A percentile compares a stretch with the other conserved stretches of the same genome.
Conservation (phyloP, 2,329 filamentous ascomycete genomes). For the Fusarium circinatum region DNA sequence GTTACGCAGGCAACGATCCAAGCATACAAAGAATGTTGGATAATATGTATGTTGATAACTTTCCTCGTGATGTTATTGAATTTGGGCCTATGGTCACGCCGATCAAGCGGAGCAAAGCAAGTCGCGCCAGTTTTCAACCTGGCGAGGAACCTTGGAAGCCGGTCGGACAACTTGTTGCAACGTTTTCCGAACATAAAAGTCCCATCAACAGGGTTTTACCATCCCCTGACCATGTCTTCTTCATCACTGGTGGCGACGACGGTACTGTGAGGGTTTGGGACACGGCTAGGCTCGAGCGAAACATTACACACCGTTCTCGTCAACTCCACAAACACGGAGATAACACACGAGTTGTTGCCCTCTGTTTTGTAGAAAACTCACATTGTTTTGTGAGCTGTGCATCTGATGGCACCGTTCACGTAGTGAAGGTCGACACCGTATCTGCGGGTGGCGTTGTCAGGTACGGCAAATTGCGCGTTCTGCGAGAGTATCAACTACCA, state of each 20-base stretch:
- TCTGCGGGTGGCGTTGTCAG: conserved; percentile 64
- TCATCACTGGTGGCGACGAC: conserved; percentile 92
- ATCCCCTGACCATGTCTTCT: conserved; percentile 92
- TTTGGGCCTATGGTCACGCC: conserved; percentile 85
- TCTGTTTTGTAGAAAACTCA: conserved; percentile 93
- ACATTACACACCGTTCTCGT: conserved; percentile 86
- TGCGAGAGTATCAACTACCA: conserved; percentile 84
- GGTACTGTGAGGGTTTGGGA: conserved; percentile 95
- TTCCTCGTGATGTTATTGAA: conserved; percentile 71
- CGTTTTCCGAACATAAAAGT: conserved; percentile 87
- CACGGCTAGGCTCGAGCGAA: conserved; percentile 86
- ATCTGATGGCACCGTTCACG: conserved; percentile 88
- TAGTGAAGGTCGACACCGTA: conserved; percentile 78
- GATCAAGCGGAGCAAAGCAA: conserved; percentile 65
- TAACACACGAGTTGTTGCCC: conserved; percentile 77
- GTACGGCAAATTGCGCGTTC: conserved; percentile 79
- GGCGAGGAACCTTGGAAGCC: conserved; percentile 77
- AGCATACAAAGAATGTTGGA: conserved; percentile 79
- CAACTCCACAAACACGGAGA: conserved; percentile 83
- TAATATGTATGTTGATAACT: conserved; percentile 82
- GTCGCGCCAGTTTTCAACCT: conserved; percentile 58
- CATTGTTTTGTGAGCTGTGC: conserved; percentile 94
- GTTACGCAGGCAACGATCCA: conserved; percentile 83
- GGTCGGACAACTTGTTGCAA: conserved; percentile 83
- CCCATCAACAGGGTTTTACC: conserved; percentile 84